phyloP scores from a whole-genome alignment of 164 flowering plant species.

The Warburgia ugandensis region DNA sequence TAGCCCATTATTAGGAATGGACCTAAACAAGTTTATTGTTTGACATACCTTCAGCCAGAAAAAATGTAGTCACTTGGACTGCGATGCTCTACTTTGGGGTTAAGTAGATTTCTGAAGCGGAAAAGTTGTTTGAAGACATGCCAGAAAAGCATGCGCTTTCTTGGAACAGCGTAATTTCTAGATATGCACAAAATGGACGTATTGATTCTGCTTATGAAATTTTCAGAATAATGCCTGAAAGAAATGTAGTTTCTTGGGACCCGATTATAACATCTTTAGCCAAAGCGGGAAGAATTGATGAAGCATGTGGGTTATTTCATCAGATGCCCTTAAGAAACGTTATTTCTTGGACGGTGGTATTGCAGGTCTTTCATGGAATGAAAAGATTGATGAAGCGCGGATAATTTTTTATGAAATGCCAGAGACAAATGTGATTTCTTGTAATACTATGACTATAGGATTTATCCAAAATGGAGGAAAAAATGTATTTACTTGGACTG shows the following conservation, averaged over 20 bases:
- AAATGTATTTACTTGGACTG: too few species aligned
- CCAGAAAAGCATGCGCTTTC: constrained; percentile 7
- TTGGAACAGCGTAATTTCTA: constrained; percentile 8
- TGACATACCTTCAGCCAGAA: neutral
- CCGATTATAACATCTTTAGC: constrained; percentile 7
- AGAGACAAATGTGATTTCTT: constrained; percentile 8
- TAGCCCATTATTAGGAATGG: too few species aligned
- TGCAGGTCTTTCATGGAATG: constrained; percentile 5
- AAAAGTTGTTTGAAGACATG: constrained; percentile 9
- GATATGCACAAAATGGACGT: constrained; percentile 6
- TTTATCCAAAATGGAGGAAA: too few species aligned
- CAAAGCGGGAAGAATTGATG: neutral
- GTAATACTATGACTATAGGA: constrained; percentile 10
- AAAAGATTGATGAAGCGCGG: constrained; percentile 1
- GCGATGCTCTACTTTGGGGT: constrained; percentile 10
- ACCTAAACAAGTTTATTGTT: constrained; percentile 9
- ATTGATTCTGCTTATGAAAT: constrained; percentile 3
- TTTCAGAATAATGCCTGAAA: constrained; percentile 9
- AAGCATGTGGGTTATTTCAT: neutral
- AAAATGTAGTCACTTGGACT: constrained; percentile 16
- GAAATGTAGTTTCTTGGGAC: constrained; percentile 11
- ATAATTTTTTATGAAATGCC: constrained; percentile 3
- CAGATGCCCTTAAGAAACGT: constrained; percentile 10
- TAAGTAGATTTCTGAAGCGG: constrained; percentile 9
- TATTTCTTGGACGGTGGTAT: constrained; percentile 8